phyloP scores from a whole-genome alignment of 148 eudicot species.

The Oxyria digyna region DNA sequence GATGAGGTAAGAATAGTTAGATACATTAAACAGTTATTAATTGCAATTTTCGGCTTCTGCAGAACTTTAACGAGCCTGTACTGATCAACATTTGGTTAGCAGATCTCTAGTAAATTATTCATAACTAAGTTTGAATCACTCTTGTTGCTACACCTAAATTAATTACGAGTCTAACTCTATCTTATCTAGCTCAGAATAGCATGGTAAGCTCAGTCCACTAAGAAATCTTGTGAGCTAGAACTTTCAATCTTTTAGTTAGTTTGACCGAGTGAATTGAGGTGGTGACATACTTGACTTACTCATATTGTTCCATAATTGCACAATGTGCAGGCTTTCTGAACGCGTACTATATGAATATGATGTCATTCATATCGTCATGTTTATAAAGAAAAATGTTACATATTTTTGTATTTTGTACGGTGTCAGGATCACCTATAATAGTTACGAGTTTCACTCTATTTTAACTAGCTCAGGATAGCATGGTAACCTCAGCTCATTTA shows the following conservation, averaged over 20 bases:
- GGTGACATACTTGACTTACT: not conserved
- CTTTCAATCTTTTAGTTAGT: not conserved
- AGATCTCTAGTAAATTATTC: not conserved
- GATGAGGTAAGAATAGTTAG: conserved; percentile 59
- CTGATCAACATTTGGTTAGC: not conserved
- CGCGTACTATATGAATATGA: not conserved
- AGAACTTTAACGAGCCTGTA: not conserved
- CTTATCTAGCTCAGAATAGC: not conserved
- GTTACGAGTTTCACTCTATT: not conserved
- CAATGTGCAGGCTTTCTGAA: not conserved
- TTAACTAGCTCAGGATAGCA: not conserved
- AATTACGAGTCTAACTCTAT: not conserved
- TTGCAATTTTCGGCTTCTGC: not conserved
- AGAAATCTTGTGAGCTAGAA: not conserved
- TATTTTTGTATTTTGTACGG: not conserved
- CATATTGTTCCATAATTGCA: not conserved
- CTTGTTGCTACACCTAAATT: not conserved
- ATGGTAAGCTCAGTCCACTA: not conserved
- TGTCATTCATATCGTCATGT: not conserved
- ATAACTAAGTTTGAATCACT: not conserved
- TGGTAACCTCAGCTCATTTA: not conserved
- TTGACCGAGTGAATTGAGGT: not conserved
- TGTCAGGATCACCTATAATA: too few species aligned
- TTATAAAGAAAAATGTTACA: not conserved
- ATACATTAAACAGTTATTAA: not conserved